Conservation (phyloP, 257 asterid species). For the Agastache rugosa region DNA sequence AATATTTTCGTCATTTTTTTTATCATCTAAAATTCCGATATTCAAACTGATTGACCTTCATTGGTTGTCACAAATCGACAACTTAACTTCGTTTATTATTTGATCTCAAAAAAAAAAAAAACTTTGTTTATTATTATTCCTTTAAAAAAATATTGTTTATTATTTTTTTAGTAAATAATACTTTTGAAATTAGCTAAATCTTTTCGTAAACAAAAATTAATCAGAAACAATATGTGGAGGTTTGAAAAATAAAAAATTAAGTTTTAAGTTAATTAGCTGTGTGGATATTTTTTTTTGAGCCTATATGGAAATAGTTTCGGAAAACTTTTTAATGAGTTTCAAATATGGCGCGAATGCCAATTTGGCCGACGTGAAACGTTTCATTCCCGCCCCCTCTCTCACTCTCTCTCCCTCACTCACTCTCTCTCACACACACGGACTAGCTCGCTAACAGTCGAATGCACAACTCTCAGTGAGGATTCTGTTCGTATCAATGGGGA, state of each 20-base stretch:
- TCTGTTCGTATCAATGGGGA: slow-evolving; percentile 53
- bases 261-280: neutral
- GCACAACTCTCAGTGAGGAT: neutral
- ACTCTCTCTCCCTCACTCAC: slow-evolving; percentile 14
- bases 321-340: neutral
- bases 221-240: neutral
- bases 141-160: too few relatives aligned
- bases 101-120: too few relatives aligned
- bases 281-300: too few relatives aligned
- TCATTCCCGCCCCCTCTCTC: slow-evolving; percentile 57
- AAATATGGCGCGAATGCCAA: slow-evolving; percentile 34
- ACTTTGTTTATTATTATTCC: too few relatives aligned
- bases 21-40: too few relatives aligned
- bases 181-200: neutral
- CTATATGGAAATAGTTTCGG: too few relatives aligned
- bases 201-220: neutral
- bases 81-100: too few relatives aligned
- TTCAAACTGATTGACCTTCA: too few relatives aligned
- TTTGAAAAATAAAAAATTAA: too few relatives aligned
- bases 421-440: neutral
- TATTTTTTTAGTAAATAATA: too few relatives aligned
- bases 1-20: neutral
- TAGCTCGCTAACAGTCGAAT: neutral
- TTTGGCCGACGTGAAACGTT: neutral
- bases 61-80: too few relatives aligned